Percentiles rank a stretch among this genome's conserved stretches.
phyloP scores from a whole-genome alignment of 2,329 filamentous ascomycete species.

The Aspergillus quadricinctus region DNA sequence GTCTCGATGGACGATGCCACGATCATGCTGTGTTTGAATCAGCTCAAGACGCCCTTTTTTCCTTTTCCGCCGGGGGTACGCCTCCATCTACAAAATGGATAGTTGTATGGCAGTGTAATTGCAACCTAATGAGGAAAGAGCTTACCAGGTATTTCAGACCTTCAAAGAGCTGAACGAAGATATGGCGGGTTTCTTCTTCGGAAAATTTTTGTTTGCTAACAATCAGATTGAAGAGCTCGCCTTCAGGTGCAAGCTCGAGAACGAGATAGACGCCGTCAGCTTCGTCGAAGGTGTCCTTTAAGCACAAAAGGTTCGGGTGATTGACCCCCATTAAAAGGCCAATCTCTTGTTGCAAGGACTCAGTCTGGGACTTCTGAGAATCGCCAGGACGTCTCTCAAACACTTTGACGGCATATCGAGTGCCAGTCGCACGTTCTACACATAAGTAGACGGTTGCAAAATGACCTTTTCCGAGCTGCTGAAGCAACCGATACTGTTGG shows the following conservation, averaged over 20 bases:
- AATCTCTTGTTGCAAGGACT: conserved; percentile 90
- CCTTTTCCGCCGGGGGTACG: neutral
- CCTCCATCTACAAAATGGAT: neutral
- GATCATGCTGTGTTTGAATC: conserved; percentile 66
- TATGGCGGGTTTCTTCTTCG: conserved; percentile 76
- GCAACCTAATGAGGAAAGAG: neutral
- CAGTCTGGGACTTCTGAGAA: conserved; percentile 77
- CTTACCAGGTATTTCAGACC: conserved; percentile 91
- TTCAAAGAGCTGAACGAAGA: conserved; percentile 88
- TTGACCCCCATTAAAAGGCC: conserved; percentile 96
- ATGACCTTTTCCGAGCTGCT: conserved; percentile 88
- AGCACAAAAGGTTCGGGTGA: conserved; percentile 84
- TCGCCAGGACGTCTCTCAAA: conserved; percentile 82
- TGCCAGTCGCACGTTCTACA: conserved; percentile 76
- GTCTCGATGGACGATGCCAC: conserved; percentile 94
- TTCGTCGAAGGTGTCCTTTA: conserved; percentile 95
- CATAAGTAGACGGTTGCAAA: conserved; percentile 93
- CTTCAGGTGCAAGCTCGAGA: conserved; percentile 83
- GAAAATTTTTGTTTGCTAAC: conserved; percentile 83
- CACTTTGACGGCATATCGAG: conserved; percentile 86
- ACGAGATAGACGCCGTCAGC: conserved; percentile 85
- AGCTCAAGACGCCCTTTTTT: neutral
- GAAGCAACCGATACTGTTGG: conserved; percentile 78
- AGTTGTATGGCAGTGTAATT: neutral
- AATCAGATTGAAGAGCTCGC: conserved; percentile 94